Percentiles rank a stretch among this genome's conserved stretches.
Evolutionary conservation across 495 filamentous ascomycete species (phyloP).

Genomic region (Acidiella bohemica): DNA sequence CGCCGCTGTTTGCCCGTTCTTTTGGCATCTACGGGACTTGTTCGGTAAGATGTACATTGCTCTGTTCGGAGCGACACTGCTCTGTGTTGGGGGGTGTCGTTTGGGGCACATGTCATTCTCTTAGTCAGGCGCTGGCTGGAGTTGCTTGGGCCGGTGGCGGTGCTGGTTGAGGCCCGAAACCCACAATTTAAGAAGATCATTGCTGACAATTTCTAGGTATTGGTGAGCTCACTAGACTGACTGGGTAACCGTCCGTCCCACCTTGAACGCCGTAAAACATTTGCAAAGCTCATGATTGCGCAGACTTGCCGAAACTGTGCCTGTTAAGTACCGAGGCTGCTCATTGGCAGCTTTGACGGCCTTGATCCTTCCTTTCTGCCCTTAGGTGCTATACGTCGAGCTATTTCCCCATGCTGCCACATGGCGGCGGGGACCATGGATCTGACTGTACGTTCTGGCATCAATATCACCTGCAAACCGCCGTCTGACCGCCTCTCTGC

Average conservation of each 20-base stretch:
- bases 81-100: conserved; percentile 21
- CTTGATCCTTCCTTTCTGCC: conserved; percentile 24
- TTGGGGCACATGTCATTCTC: conserved; percentile 19
- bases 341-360: conserved; percentile 22
- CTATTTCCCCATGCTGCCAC: conserved; percentile 12
- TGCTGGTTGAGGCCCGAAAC: no score
- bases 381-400: conserved; percentile 22
- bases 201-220: conserved; percentile 14
- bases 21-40: conserved; percentile 24
- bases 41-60: conserved; percentile 25
- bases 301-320: conserved; percentile 22
- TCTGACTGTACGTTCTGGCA: conserved; percentile 9
- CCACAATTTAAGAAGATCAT: no score
- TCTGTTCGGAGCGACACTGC: conserved; percentile 16
- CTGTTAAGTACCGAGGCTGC: conserved; percentile 21
- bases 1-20: conserved; percentile 21
- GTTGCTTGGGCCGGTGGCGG: conserved; percentile 21
- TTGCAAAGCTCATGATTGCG: not conserved
- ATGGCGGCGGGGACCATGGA: conserved; percentile 25
- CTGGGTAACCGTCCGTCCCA: no score
- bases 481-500: not conserved
- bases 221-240: conserved; percentile 24
- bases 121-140: conserved; percentile 19
- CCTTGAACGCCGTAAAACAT: no score
- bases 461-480: not conserved